These are phyloP conservation scores for Hippophae rhamnoides DNA, from an alignment of 306 rosid species.

Conservation along the genomic window DNA sequence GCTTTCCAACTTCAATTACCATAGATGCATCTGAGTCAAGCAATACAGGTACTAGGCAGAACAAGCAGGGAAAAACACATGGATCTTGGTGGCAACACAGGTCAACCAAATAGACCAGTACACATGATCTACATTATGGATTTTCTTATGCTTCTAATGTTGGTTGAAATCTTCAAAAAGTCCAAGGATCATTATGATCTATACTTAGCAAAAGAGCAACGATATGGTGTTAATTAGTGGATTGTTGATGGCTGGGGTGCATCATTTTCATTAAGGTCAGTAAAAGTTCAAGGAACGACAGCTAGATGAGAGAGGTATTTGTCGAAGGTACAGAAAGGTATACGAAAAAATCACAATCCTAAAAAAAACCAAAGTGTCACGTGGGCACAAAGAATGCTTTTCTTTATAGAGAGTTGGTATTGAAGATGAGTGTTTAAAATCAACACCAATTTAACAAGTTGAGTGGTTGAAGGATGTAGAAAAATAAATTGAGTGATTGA, in stretches of 20 bases:
- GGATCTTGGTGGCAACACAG: constrained; percentile 70
- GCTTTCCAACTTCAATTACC: constrained; percentile 61
- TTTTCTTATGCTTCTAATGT: constrained; percentile 25
- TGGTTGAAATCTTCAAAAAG: constrained; percentile 29
- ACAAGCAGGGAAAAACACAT: constrained; percentile 57
- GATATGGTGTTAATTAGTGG: constrained; percentile 31
- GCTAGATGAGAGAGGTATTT: constrained; percentile 47
- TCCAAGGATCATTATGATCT: constrained; percentile 29
- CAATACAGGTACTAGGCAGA: constrained; percentile 45
- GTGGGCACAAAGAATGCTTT: too few species aligned
- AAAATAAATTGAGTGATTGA: too few species aligned
- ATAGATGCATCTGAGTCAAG: constrained; percentile 36
- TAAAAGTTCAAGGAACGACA: constrained; percentile 42
- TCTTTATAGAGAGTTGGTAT: too few species aligned
- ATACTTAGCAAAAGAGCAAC: constrained; percentile 36
- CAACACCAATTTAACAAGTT: too few species aligned
- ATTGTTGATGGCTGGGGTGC: constrained; percentile 40
- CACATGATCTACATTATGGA: constrained; percentile 40
- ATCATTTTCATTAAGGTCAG: constrained; percentile 25
- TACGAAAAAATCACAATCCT: constrained; percentile 39
- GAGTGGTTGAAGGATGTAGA: too few species aligned
- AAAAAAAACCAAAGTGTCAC: constrained; percentile 24
- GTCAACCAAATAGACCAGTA: constrained; percentile 27
- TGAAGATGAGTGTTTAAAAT: too few species aligned
- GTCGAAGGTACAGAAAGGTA: constrained; percentile 47